Percentiles rank a stretch among this genome's conserved stretches.
These are phyloP conservation scores for Ophiostoma ips DNA, from an alignment of 2,329 filamentous ascomycete species.

Conservation along the genomic window DNA sequence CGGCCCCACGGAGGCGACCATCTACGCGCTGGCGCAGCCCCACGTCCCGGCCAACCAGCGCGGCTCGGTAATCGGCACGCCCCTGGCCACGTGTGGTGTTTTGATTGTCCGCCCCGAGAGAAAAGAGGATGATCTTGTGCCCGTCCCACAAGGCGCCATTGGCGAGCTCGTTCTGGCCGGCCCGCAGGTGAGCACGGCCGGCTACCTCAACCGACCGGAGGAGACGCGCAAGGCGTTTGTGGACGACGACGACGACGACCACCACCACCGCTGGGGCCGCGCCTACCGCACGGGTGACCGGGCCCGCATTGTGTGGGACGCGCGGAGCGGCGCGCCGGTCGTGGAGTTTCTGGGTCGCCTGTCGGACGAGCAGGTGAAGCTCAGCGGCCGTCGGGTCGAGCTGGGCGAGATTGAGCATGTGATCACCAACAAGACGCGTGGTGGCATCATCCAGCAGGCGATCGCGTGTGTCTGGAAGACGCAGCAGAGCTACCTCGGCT, in stretches of 20 bases:
- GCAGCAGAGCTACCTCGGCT: slow-evolving; percentile 1
- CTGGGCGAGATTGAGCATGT: slow-evolving; percentile 27
- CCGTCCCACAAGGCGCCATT: slow-evolving; percentile 11
- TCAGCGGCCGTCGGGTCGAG: slow-evolving; percentile 49
- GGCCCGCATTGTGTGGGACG: slow-evolving; percentile 10
- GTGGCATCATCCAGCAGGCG: no score
- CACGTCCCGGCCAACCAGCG: slow-evolving; percentile 14
- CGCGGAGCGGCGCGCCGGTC: slow-evolving; percentile 15
- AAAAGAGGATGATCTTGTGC: neutral
- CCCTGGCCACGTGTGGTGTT: slow-evolving; percentile 22
- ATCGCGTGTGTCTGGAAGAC: no score
- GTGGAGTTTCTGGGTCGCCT: slow-evolving; percentile 38
- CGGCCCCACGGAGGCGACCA: slow-evolving; percentile 18
- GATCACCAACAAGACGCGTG: slow-evolving; percentile 7
- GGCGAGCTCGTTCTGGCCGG: slow-evolving; percentile 14
- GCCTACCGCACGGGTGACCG: slow-evolving; percentile 14
- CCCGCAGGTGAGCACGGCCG: slow-evolving; percentile 19
- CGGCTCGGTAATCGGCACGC: slow-evolving; percentile 24
- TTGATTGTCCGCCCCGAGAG: slow-evolving; percentile 17
- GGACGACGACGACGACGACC: no score
- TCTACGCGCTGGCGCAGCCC: slow-evolving; percentile 9
- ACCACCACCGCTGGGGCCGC: slow-evolving; percentile 4
- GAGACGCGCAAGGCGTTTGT: slow-evolving; percentile 25
- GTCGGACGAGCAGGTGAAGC: slow-evolving; percentile 47
- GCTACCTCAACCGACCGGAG: slow-evolving; percentile 39